These are phyloP conservation scores for Acidiella bohemica DNA, from an alignment of 495 filamentous ascomycete species.

Conservation along the genomic window DNA sequence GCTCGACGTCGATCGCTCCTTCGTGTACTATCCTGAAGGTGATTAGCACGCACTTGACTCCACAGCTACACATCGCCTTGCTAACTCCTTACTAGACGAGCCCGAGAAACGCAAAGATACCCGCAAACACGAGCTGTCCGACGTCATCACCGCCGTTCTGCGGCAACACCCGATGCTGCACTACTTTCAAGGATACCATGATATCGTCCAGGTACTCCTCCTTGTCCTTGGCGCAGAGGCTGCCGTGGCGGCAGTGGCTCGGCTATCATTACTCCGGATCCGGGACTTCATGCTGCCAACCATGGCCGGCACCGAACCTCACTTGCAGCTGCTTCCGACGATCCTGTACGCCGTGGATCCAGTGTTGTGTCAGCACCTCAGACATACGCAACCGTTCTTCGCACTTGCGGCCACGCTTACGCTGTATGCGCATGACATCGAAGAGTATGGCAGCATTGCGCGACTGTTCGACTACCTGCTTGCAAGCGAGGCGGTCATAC, in stretches of 20 bases:
- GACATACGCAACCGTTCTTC: constrained; percentile 73
- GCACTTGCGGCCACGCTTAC: constrained; percentile 82
- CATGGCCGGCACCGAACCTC: constrained; percentile 63
- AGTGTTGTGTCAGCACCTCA: constrained; percentile 55
- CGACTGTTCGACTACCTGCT: constrained; percentile 84
- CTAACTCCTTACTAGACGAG: constrained; percentile 25
- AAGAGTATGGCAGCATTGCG: constrained; percentile 74
- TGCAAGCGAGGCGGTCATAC: constrained; percentile 69
- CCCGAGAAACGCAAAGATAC: constrained; percentile 44
- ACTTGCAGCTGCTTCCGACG: constrained; percentile 71
- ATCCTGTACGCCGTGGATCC: constrained; percentile 60
- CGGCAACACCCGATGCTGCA: constrained; percentile 71
- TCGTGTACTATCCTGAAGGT: constrained; percentile 90
- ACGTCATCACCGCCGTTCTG: constrained; percentile 62
- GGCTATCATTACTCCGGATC: constrained; percentile 76
- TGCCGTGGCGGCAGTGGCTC: constrained; percentile 48
- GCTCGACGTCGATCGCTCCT: constrained; percentile 87
- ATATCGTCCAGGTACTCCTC: constrained; percentile 93
- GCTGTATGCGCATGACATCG: constrained; percentile 89
- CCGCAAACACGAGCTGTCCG: constrained; percentile 58
- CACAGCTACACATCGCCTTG: too few species aligned
- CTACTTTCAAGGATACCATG: constrained; percentile 98
- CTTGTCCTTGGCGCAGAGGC: constrained; percentile 56
- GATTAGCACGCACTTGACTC: neutral
- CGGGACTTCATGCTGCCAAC: constrained; percentile 95